These are phyloP conservation scores for Globisporangium carolinianum DNA, from an alignment of 352 stramenopile genomes.

Conservation along the genomic window DNA sequence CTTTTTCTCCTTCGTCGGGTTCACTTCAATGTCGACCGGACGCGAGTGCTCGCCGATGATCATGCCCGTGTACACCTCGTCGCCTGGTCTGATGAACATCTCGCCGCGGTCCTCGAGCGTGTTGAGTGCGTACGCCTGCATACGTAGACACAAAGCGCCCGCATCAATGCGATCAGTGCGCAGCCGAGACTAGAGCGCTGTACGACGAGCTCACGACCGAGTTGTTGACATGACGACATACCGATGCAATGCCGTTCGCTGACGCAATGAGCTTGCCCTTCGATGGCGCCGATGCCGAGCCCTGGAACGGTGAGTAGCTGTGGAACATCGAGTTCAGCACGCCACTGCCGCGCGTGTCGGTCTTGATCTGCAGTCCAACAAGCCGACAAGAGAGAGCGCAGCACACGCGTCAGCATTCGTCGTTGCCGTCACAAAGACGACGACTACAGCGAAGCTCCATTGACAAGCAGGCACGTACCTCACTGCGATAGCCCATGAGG, in stretches of 20 bases:
- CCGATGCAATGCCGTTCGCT: conserved; percentile 56
- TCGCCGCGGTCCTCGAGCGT: conserved; percentile 90
- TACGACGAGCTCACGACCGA: too few relatives aligned
- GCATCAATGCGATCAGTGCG: background rate
- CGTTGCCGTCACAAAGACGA: too few relatives aligned
- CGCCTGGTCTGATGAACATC: conserved; percentile 94
- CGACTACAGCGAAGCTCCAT: background rate
- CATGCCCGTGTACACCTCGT: conserved; percentile 97
- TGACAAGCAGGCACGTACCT: conserved; percentile 14
- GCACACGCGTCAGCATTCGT: too few relatives aligned
- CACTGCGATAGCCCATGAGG: conserved; percentile 95
- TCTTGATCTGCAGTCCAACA: conserved; percentile 80
- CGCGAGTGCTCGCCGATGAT: conserved; percentile 97
- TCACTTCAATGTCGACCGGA: conserved; percentile 95
- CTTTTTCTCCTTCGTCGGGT: conserved; percentile 97
- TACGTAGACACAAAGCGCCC: background rate
- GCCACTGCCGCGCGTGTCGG: conserved; percentile 91
- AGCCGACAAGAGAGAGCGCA: too few relatives aligned
- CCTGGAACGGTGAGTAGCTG: conserved; percentile 88
- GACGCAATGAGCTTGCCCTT: conserved; percentile 85
- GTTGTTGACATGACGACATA: conserved; percentile 8
- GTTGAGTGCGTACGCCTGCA: conserved; percentile 89
- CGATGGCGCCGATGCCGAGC: conserved; percentile 56
- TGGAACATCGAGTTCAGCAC: conserved; percentile 97
- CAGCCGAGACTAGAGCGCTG: too few relatives aligned